Evolutionary conservation across 257 asterid species (phyloP).

Genomic region (Cordia subcordata): DNA sequence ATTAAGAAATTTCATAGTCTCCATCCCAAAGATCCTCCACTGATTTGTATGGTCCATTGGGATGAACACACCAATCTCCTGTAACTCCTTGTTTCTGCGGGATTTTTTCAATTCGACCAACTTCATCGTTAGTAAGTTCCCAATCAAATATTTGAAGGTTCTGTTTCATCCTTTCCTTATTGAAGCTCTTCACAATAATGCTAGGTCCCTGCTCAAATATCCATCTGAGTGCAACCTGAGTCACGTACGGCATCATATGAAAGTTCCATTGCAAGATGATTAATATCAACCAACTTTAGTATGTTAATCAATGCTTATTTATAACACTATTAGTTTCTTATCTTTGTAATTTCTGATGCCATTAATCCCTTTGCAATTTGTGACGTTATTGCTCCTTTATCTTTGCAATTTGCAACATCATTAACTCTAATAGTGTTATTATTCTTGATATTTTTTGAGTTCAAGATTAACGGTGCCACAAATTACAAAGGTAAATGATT

Average conservation of each 20-base stretch:
- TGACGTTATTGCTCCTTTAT: too few species aligned
- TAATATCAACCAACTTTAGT: not conserved
- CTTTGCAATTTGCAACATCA: too few species aligned
- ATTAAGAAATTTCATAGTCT: not conserved
- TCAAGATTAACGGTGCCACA: too few species aligned
- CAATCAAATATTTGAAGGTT: conserved; percentile 54
- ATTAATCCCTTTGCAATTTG: too few species aligned
- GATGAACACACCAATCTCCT: not conserved
- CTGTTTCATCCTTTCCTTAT: conserved; percentile 52
- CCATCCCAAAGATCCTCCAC: not conserved
- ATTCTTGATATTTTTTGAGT: too few species aligned
- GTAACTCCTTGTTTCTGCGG: conserved; percentile 36
- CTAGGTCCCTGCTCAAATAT: conserved; percentile 52
- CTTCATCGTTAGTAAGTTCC: conserved; percentile 33
- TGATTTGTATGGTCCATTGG: not conserved
- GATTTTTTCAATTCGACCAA: conserved; percentile 31
- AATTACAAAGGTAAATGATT: too few species aligned
- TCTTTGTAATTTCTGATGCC: too few species aligned
- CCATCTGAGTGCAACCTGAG: conserved; percentile 58
- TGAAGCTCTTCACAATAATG: conserved; percentile 49
- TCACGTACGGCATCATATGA: not conserved
- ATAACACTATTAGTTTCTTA: too few species aligned
- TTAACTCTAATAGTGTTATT: too few species aligned
- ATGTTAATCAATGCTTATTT: too few species aligned
- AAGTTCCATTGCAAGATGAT: not conserved